Conservation (phyloP, 1,139 yeast genomes). For the Tardiomyces depauwii region DNA sequence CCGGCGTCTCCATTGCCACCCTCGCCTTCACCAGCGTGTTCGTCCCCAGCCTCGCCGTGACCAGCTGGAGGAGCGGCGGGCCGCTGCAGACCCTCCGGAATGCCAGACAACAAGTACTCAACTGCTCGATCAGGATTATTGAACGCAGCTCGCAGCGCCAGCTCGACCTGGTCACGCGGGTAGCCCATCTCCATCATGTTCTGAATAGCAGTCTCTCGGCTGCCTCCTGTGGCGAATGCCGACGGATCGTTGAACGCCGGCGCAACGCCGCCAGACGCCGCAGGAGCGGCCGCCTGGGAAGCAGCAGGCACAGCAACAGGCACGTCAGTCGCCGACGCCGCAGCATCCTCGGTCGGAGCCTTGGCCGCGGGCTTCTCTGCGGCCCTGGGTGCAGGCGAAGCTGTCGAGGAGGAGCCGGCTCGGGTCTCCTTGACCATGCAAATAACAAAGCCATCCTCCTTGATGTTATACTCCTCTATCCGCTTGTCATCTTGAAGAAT, state of each 20-base stretch:
- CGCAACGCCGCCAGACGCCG: conserved; percentile 13
- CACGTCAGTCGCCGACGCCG: conserved; percentile 3
- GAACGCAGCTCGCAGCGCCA: conserved; percentile 89
- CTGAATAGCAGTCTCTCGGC: conserved; percentile 56
- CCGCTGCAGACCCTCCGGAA: conserved; percentile 43
- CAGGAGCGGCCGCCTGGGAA: conserved; percentile 1
- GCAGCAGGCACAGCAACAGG: conserved; percentile 7
- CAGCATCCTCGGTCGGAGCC: too few relatives aligned
- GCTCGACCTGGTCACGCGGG: conserved; percentile 75
- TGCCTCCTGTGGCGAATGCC: conserved; percentile 45
- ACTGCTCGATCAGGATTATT: conserved; percentile 98
- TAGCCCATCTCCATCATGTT: conserved; percentile 96
- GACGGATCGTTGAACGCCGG: conserved; percentile 22
- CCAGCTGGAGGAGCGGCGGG: conserved; percentile 9
- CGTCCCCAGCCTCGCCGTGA: conserved; percentile 11
- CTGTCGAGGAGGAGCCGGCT: conserved; percentile 25
- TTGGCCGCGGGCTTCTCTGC: conserved; percentile 2
- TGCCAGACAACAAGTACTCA: conserved; percentile 82
- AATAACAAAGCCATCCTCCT: conserved; percentile 70
- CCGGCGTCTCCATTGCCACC: conserved; percentile 23
- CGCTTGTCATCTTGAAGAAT: conserved; percentile 74
- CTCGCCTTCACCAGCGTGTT: conserved; percentile 64
- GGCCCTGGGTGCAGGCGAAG: conserved; percentile 15
- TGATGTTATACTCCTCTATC: conserved; percentile 58
- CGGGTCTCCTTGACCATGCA: conserved; percentile 47